A percentile compares a stretch with the other conserved stretches of the same genome.
Conservation (phyloP, 305 asterid species). For the Fraxinus albicans region DNA sequence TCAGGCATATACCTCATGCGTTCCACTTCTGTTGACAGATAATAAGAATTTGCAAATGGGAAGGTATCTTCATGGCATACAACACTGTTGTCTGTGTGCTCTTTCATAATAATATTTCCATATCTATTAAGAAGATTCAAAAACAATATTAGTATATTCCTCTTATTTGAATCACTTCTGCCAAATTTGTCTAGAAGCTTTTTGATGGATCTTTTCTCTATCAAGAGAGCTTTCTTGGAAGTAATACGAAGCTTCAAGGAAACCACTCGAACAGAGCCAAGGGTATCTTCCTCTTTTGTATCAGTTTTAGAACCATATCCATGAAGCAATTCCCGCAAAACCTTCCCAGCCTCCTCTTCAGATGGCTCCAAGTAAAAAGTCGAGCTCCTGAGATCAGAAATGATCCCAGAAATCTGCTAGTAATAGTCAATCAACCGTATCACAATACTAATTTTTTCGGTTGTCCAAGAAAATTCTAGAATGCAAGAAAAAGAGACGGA, state of each 20-base stretch:
- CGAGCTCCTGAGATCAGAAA: constrained; percentile 53
- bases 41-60: constrained; percentile 29
- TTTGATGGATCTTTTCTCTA: constrained; percentile 67
- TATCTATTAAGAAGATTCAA: constrained; percentile 54
- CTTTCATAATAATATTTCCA: constrained; percentile 45
- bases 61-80: constrained; percentile 31
- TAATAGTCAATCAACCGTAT: constrained; percentile 17
- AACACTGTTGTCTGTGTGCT: constrained; percentile 30
- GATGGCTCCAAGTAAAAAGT: constrained; percentile 63
- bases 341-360: constrained; percentile 73
- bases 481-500: neutral
- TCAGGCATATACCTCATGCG: constrained; percentile 21
- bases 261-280: constrained; percentile 50
- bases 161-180: constrained; percentile 47
- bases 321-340: constrained; percentile 57
- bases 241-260: constrained; percentile 52
- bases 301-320: constrained; percentile 43
- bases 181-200: constrained; percentile 51
- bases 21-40: constrained; percentile 31
- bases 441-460: neutral
- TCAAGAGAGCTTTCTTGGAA: constrained; percentile 58
- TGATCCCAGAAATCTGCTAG: constrained; percentile 61
- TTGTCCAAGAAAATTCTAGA: neutral
- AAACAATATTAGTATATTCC: constrained; percentile 54
- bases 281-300: constrained; percentile 46